Percentiles rank a stretch among this genome's conserved stretches.
Evolutionary conservation across 352 stramenopile species (phyloP).

Genomic region (Stramenopiles sp.): DNA sequence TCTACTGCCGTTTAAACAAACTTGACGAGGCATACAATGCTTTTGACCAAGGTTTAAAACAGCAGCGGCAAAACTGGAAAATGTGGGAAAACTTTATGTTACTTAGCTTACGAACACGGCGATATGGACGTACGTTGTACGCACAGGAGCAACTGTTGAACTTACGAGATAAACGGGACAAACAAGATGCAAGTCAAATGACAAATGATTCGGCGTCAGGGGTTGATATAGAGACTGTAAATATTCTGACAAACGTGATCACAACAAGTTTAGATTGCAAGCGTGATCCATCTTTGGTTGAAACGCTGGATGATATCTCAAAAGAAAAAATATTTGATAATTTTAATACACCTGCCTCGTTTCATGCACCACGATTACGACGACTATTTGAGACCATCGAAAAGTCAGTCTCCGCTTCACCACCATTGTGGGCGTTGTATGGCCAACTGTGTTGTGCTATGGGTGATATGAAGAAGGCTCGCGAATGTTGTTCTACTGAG

Average conservation of each 20-base stretch:
- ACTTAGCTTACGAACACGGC: slow-evolving; percentile 21
- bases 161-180: slow-evolving; percentile 37
- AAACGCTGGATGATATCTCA: slow-evolving; percentile 24
- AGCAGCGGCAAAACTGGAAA: slow-evolving; percentile 66
- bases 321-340: slow-evolving; percentile 21
- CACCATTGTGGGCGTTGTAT: slow-evolving; percentile 55
- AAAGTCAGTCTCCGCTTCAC: slow-evolving; percentile 45
- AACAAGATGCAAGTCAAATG: no score
- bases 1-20: slow-evolving; percentile 57
- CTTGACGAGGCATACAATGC: slow-evolving; percentile 53
- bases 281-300: slow-evolving; percentile 26
- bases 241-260: slow-evolving; percentile 51
- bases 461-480: slow-evolving; percentile 38
- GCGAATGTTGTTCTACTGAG: slow-evolving; percentile 50
- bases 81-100: slow-evolving; percentile 73
- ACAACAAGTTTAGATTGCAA: slow-evolving; percentile 38
- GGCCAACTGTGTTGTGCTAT: slow-evolving; percentile 49
- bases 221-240: slow-evolving; percentile 46
- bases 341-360: slow-evolving; percentile 20
- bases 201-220: slow-evolving; percentile 32
- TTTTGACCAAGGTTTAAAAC: slow-evolving; percentile 46
- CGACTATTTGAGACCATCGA: slow-evolving; percentile 50
- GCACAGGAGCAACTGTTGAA: slow-evolving; percentile 51
- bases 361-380: slow-evolving; percentile 27
- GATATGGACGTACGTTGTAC: slow-evolving; percentile 51